phyloP scores from a whole-genome alignment of 208 protist species.

The Leishmania aethiopica region DNA sequence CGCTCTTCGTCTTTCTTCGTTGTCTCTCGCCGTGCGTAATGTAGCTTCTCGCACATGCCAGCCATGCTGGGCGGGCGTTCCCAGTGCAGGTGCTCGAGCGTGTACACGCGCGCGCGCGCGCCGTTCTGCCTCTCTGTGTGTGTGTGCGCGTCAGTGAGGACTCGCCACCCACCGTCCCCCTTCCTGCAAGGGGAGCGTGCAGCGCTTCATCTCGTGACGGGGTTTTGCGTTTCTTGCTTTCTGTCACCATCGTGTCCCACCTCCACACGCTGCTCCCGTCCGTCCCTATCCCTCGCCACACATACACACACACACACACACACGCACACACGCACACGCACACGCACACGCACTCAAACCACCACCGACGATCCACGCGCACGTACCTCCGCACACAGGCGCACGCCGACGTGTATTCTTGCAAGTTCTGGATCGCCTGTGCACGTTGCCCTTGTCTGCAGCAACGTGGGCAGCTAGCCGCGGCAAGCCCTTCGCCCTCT shows the following conservation, averaged over 20 bases:
- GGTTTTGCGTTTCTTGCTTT: background rate
- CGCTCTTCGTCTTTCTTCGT: background rate
- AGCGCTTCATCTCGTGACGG: background rate
- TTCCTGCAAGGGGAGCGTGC: background rate
- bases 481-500: background rate
- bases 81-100: background rate
- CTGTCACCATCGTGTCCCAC: background rate
- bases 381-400: background rate
- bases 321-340: background rate
- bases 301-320: background rate
- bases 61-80: background rate
- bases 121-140: background rate
- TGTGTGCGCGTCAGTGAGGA: background rate
- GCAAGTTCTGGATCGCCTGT: background rate
- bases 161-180: background rate
- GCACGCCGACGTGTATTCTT: background rate
- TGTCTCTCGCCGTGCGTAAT: background rate
- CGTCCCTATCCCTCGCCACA: background rate
- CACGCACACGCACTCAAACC: too few relatives aligned
- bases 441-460: background rate
- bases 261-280: background rate
- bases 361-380: background rate
- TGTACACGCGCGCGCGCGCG: background rate
- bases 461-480: too few relatives aligned
- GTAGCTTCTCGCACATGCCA: background rate